Base-by-base conservation (phyloP, 768 basidiomycete genomes). In the Russula abietina region DNA sequence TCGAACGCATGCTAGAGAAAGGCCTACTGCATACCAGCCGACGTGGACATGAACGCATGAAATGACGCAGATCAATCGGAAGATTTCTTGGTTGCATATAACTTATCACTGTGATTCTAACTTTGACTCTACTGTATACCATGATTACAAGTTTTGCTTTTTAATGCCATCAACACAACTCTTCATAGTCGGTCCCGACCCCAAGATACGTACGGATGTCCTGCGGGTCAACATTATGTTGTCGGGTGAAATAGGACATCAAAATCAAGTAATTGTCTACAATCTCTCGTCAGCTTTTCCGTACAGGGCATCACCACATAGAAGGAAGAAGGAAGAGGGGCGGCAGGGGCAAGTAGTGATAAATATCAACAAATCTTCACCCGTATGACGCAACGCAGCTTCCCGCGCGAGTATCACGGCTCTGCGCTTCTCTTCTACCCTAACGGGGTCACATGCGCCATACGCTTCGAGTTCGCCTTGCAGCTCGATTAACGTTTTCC, bases 351-450 rank as follows among this genome's bases (percentile, higher is more conserved):
- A 28, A 17, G 6, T n/a, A 17, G 6, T n/a, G 7, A 3, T 39
- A 3, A 32, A n/a, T n/a, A n/a, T n/a, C n/a, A n/a, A n/a, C n/a
- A n/a, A 30, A 30, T 51, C 43, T n/a, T 60, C 67, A 95, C 94
- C 94, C 39, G 94, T 98, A 90, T 93, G 94, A 16, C 91, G 84
- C 26, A 87, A 71, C 14, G 88, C 83, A 14, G 91, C 93, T 70
- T 96, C 92, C 65, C 88, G 90, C 3, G 89, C 91, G 16, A 94
- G 78, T 55, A 82, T 79, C 11, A 84, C 79, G 0, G 87, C 91
- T 52, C 88, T 76, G 55, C 80, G 84, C 71, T 86, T 88, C 71
- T 88, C 85, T 70, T 93, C 88, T 24, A 93, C 79, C 73, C 85
- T 88, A 50, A 77, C 81, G 0, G 93, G 93, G 74, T 97, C 91